A percentile compares a stretch with the other conserved stretches of the same genome.
Conservation (phyloP, 768 basidiomycete species). For the Hortiboletus flavorubellus region DNA sequence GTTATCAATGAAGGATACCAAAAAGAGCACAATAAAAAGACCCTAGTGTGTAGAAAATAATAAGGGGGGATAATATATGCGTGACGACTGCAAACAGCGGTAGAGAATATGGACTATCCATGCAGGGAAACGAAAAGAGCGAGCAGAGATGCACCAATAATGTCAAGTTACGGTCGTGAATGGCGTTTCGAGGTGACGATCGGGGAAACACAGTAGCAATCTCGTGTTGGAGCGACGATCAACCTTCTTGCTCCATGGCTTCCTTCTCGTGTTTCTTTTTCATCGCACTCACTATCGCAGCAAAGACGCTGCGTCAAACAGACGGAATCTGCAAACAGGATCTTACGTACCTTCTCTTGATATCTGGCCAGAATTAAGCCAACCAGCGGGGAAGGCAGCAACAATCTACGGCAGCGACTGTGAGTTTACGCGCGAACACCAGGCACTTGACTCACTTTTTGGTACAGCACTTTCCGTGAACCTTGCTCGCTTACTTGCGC, state of each 20-base stretch:
- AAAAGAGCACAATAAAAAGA: constrained; percentile 8
- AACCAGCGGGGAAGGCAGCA: constrained; percentile 75
- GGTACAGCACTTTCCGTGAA: constrained; percentile 73
- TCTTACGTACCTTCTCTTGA: constrained; percentile 71
- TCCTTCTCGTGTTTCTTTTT: constrained; percentile 81
- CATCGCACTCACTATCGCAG: constrained; percentile 68
- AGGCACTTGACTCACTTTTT: constrained; percentile 47
- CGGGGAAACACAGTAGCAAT: not conserved
- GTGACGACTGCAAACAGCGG: not conserved
- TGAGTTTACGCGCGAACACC: not conserved
- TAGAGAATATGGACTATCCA: not conserved
- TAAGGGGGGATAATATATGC: constrained; percentile 17
- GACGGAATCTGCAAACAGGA: not conserved
- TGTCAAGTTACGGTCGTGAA: constrained; percentile 12
- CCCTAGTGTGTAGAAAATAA: constrained; percentile 14
- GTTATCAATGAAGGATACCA: constrained; percentile 3
- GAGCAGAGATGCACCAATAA: constrained; percentile 17
- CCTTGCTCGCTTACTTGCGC: constrained; percentile 80
- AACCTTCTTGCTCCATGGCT: constrained; percentile 54
- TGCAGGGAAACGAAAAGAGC: not conserved
- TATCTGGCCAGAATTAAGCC: constrained; percentile 85
- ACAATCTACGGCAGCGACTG: constrained; percentile 51
- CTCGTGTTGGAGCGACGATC: constrained; percentile 1
- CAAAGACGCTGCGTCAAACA: not conserved
- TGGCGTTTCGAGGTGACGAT: not conserved